Conservation (phyloP, 306 rosid species). For the Inga laurina region DNA sequence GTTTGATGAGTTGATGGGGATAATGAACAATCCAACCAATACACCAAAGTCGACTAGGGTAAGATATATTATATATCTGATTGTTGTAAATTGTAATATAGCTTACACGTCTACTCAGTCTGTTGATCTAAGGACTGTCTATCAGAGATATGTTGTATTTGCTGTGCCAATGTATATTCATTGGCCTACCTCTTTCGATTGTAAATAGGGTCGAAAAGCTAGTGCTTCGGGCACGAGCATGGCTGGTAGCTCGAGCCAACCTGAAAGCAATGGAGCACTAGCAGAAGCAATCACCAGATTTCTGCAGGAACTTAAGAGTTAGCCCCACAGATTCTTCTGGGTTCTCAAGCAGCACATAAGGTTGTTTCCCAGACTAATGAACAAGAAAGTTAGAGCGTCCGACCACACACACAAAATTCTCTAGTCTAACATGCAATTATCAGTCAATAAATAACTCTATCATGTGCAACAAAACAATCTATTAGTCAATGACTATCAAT, state of each 20-base stretch:
- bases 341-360: neutral
- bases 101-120: too few species aligned
- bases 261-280: conserved; percentile 26
- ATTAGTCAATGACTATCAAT: neutral
- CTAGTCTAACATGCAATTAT: neutral
- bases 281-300: conserved; percentile 36
- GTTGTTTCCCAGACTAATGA: conserved; percentile 16
- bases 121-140: neutral
- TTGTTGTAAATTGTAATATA: neutral
- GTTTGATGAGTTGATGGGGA: conserved; percentile 34
- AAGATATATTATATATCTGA: neutral
- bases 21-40: conserved; percentile 1
- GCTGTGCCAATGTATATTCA: neutral
- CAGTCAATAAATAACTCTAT: neutral
- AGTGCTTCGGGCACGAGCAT: conserved; percentile 13
- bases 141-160: neutral
- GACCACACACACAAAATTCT: neutral
- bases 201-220: conserved; percentile 26
- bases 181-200: neutral
- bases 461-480: neutral
- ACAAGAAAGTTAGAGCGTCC: neutral
- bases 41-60: conserved; percentile 29
- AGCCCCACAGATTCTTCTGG: conserved; percentile 37
- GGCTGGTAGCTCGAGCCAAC: conserved; percentile 14
- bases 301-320: conserved; percentile 35